Base-by-base conservation (phyloP, 2,329 filamentous ascomycete genomes). In the Hirsutella minnesotensis region DNA sequence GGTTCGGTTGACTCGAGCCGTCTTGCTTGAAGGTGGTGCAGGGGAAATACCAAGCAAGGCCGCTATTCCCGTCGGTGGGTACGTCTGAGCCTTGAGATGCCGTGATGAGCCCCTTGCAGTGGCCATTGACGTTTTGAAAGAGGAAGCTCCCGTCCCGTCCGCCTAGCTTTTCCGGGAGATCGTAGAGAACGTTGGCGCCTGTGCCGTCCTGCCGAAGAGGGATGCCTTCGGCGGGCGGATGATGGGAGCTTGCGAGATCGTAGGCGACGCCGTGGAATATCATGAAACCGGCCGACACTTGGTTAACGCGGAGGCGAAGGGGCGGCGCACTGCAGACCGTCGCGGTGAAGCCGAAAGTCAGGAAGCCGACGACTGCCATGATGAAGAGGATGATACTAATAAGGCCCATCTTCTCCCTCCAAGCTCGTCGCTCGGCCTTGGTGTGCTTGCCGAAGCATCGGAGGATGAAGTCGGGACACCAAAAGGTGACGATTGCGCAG, bases 121-220 rank as follows among this genome's bases (percentile, higher is more conserved):
- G 85, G 39, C 92, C 94, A 54, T 98, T 98, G 61, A 98, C 92
- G 51, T 96, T 94, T 60, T 98, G 92, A 66, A 98, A 98, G 56
- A 98, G 67, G 60, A 98, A 98, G 57, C 89, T 96, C 45, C 86
- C 90, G 58, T 98, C 94, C 62, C 85, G 76, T n/a, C 89, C 92
- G 43, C 81, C 82, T 53, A 90, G 79, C 56, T 86, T 86, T 51
- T 83, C 76, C 1, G 81, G 74, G n/a, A 94, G 67, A 58, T 95
- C 88, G 56, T 79, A 96, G 13, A 98, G 69, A 20, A 98, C 80
- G 55, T 96, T 95, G 21, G 84, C 70, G 24, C 73, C 75, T 2
- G 59, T 52, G 16, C 68, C 67, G 46, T 73, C 65, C 10, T 49
- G 42, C 27, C 60, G 59, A 13, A 68, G 59, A 1, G 84, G 77